Evolutionary conservation across 305 asterid genomes (phyloP).

Genomic region (Coffea humblotiana): DNA sequence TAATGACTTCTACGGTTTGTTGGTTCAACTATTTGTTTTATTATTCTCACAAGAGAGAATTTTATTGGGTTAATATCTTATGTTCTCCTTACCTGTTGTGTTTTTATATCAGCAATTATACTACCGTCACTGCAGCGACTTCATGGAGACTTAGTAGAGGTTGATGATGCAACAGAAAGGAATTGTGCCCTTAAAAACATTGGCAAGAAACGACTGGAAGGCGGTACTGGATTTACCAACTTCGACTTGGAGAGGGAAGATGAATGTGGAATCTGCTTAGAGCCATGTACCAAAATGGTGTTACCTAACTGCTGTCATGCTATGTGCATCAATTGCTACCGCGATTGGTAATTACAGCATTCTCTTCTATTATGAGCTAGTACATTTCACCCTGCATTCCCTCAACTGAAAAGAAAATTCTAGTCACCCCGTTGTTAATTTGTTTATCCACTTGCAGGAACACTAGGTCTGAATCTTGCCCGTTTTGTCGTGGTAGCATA

Average conservation of each 20-base stretch:
- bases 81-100: conserved; percentile 10
- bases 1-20: conserved; percentile 73
- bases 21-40: conserved; percentile 9
- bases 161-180: conserved; percentile 29
- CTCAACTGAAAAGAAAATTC: not conserved
- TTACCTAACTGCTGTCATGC: conserved; percentile 70
- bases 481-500: conserved; percentile 80
- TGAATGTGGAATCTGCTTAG: conserved; percentile 81
- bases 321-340: conserved; percentile 71
- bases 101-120: conserved; percentile 60
- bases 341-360: conserved; percentile 65
- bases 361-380: not conserved
- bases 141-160: conserved; percentile 55
- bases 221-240: conserved; percentile 24
- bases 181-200: conserved; percentile 25
- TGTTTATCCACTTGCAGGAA: conserved; percentile 54
- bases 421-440: not conserved
- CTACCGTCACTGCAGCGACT: conserved; percentile 76
- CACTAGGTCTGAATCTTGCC: conserved; percentile 79
- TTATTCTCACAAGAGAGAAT: not conserved
- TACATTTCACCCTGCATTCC: not conserved
- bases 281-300: conserved; percentile 64
- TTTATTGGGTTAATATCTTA: not conserved
- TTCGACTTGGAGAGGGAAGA: conserved; percentile 56
- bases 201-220: conserved; percentile 44